These are phyloP conservation scores for Amanita rubescens DNA, from an alignment of 768 basidiomycete species.

Conservation along the genomic window DNA sequence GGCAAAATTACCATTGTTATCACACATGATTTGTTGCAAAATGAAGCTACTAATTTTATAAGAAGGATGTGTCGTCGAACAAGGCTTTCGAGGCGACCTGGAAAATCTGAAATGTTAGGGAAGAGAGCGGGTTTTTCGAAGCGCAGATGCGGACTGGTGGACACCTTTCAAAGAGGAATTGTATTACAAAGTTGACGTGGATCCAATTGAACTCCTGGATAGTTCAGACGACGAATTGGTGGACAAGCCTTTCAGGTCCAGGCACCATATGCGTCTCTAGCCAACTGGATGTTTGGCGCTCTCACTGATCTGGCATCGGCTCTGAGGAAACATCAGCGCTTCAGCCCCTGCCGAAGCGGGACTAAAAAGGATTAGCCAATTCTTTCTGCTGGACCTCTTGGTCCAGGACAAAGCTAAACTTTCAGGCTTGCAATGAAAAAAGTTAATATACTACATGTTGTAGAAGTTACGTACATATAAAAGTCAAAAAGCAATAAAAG, in stretches of 20 bases:
- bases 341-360: neutral
- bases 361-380: conserved; percentile 20
- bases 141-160: conserved; percentile 49
- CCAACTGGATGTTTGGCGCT: conserved; percentile 86
- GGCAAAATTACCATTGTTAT: conserved; percentile 90
- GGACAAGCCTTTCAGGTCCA: conserved; percentile 23
- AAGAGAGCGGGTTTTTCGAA: conserved; percentile 60
- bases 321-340: conserved; percentile 5
- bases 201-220: conserved; percentile 12
- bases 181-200: neutral
- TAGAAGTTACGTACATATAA: no score
- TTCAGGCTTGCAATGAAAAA: no score
- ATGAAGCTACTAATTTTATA: conserved; percentile 74
- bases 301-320: conserved; percentile 54
- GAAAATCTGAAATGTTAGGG: conserved; percentile 31
- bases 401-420: no score
- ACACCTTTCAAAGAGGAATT: conserved; percentile 33
- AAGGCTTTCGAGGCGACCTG: conserved; percentile 80
- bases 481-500: no score
- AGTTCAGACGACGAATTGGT: conserved; percentile 35
- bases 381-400: conserved; percentile 29
- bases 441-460: no score
- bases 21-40: conserved; percentile 90
- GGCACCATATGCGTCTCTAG: conserved; percentile 35
- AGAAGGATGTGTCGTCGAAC: conserved; percentile 72